Evolutionary conservation across 139 green algal species (phyloP).

Genomic region (Chlamydomonas eustigma): DNA sequence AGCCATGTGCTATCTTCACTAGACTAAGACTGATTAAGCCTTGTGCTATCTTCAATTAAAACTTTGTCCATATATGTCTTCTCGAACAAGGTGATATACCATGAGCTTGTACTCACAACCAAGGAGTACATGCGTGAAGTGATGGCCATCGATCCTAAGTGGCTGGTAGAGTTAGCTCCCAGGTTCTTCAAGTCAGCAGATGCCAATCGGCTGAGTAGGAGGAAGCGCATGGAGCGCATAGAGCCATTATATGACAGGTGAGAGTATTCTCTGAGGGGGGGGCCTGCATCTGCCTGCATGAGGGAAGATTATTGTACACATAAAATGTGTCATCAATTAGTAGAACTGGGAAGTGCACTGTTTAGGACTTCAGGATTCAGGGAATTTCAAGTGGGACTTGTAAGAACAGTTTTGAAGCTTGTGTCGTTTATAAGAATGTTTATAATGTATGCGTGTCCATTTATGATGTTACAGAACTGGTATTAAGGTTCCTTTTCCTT

Average conservation of each 20-base stretch:
- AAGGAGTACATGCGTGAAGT: conserved; percentile 97
- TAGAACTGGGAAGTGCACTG: not conserved
- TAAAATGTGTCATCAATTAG: not conserved
- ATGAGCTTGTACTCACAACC: conserved; percentile 88
- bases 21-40: too few species aligned
- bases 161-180: conserved; percentile 95
- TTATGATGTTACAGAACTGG: not conserved
- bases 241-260: conserved; percentile 91
- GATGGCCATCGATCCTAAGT: conserved; percentile 90
- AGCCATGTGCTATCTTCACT: too few species aligned
- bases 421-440: too few species aligned
- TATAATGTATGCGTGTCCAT: too few species aligned
- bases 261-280: not conserved
- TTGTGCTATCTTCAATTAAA: too few species aligned
- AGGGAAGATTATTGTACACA: not conserved
- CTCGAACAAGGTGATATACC: conserved; percentile 63
- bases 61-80: too few species aligned
- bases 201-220: conserved; percentile 79
- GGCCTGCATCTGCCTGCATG: not conserved
- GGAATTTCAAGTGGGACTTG: not conserved
- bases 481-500: not conserved
- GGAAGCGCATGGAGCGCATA: conserved; percentile 92
- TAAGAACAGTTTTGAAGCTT: not conserved
- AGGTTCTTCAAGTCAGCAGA: conserved; percentile 95
- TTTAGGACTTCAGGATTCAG: not conserved